These are phyloP conservation scores for Naganishia liquefaciens DNA, from an alignment of 1,284 basidiomycete species.

Conservation along the genomic window DNA sequence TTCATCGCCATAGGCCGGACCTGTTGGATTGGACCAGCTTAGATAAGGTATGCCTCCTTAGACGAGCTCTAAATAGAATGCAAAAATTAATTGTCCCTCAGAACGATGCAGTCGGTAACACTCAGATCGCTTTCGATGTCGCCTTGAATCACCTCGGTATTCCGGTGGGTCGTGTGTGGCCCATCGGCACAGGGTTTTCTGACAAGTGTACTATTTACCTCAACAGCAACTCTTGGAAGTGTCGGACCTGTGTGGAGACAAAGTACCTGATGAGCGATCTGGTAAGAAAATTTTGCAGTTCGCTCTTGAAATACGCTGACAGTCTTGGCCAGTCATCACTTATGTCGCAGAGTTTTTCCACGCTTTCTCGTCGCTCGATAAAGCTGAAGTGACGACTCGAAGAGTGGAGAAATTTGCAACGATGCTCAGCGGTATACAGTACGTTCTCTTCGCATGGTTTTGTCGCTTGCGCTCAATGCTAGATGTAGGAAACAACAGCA, in stretches of 20 bases:
- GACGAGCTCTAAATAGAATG: neutral
- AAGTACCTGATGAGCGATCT: conserved; percentile 87
- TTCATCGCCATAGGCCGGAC: conserved; percentile 95
- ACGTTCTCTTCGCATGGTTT: conserved; percentile 28
- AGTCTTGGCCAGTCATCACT: conserved; percentile 54
- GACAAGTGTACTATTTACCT: conserved; percentile 35
- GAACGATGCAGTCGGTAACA: conserved; percentile 76
- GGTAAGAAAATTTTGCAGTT: conserved; percentile 69
- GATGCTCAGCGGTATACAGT: conserved; percentile 70
- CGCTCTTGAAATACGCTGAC: neutral
- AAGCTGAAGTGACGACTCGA: conserved; percentile 89
- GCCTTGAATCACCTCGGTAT: conserved; percentile 85
- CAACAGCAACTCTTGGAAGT: conserved; percentile 89
- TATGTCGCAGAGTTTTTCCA: conserved; percentile 90
- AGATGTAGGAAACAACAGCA: conserved; percentile 73
- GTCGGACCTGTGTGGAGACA: conserved; percentile 87
- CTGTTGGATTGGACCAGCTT: conserved; percentile 80
- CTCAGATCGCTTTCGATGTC: conserved; percentile 78
- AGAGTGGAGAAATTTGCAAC: conserved; percentile 95
- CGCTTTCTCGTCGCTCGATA: conserved; percentile 96
- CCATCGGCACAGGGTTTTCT: conserved; percentile 18
- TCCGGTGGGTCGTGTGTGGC: conserved; percentile 62
- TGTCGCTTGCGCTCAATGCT: conserved; percentile 35
- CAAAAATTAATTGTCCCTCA: conserved; percentile 43
- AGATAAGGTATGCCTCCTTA: conserved; percentile 70